Evolutionary conservation across 257 asterid genomes (phyloP), one percentile per base, ranked within the genome.

Genomic region (Nicotiana undulata): DNA sequence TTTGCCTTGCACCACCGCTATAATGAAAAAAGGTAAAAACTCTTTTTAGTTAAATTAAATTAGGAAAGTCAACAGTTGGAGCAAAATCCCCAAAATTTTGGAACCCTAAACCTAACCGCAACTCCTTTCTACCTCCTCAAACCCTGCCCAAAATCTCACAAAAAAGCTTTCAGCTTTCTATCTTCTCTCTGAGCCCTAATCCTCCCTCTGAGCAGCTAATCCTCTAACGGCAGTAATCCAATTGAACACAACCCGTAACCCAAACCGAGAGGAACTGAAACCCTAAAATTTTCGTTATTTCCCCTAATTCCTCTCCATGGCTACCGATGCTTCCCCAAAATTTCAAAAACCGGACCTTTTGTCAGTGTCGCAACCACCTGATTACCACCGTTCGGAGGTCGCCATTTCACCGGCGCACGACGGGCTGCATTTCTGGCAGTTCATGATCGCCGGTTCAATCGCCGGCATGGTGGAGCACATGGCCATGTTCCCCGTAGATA

Each of bases 401-500:
- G 72, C 82, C 64, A 86, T 82, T 12, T 67, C 86, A 75, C 83
- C 83, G 76, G 90, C 85, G 55, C 99, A 96, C 82, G 98, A 94
- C 76, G 98, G 97, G 0, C 97, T 96, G 29, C 93, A 88, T 63
- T 96, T 90, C 84, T 91, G 91, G 92, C 97, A 96, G 84, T 92
- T 90, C 87, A 96, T 94, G 99, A 83, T 96, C 53, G 94, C 98
- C 82, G 99, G 99, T 79, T 92, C 98, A 58, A 76, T 86, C 65
- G 98, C 98, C 44, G 98, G 98, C 58, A 90, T 91, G 93, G 92
- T 92, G 58, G 98, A 96, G 83, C 99, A 96, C 85, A 96, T 92
- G 99, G 90, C 97, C 2, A 96, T 96, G 99, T 96, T 96, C 82
- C 99, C 99, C 6, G 90, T 96, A 28, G 99, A 96, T 81, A 96